Conservation (phyloP, 106 monocot genomes). For the Acanthochlamys bracteata region DNA sequence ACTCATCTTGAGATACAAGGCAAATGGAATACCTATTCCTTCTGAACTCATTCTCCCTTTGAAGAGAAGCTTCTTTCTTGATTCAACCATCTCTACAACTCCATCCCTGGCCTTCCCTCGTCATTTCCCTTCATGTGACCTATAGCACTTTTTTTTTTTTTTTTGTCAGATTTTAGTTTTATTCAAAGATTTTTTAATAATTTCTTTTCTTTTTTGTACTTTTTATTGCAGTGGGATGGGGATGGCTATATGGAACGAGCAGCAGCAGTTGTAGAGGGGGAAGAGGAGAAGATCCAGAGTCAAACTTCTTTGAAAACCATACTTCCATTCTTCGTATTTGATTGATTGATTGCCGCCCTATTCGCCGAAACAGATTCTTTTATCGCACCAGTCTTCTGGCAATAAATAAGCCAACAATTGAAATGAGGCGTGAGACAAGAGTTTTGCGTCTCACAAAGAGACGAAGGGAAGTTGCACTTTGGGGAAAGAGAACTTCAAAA, state of each 20-base stretch:
- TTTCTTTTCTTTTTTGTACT: not conserved
- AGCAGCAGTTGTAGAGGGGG: slow-evolving; percentile 25
- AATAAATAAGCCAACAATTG: too few species aligned
- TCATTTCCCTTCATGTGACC: slow-evolving; percentile 40
- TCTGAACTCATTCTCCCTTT: slow-evolving; percentile 76
- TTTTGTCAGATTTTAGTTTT: slow-evolving; percentile 1
- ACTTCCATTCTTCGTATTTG: too few species aligned
- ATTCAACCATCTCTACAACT: slow-evolving; percentile 33
- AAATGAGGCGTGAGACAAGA: too few species aligned
- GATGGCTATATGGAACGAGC: slow-evolving; percentile 31
- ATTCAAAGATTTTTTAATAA: not conserved
- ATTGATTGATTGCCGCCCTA: too few species aligned
- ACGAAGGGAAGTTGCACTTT: too few species aligned
- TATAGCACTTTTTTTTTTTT: not conserved
- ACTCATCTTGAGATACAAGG: slow-evolving; percentile 97
- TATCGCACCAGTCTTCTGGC: too few species aligned
- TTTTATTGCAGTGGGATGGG: slow-evolving; percentile 72
- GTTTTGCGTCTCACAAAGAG: too few species aligned
- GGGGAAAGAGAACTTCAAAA: too few species aligned
- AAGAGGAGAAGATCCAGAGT: slow-evolving; percentile 83
- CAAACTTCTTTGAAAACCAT: slow-evolving; percentile 9
- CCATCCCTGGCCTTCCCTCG: slow-evolving; percentile 31
- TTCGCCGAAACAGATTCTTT: too few species aligned
- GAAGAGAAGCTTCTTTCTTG: slow-evolving; percentile 52
- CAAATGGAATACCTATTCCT: slow-evolving; percentile 75